phyloP scores from a whole-genome alignment of 1,139 yeast genomes.

The Martiniozyma asiatica region DNA sequence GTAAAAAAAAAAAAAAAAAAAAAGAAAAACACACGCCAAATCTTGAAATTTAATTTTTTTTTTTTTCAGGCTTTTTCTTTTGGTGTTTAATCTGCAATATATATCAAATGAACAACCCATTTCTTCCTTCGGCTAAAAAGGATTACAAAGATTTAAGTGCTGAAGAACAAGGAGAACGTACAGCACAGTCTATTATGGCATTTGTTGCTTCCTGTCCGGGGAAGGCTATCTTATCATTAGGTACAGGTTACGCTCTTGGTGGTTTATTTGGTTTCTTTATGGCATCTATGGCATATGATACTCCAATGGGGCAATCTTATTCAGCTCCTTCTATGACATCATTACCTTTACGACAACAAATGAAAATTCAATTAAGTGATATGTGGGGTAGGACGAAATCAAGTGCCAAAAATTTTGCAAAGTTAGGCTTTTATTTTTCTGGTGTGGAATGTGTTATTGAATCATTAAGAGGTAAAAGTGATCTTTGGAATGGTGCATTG shows the following conservation, averaged over 20 bases:
- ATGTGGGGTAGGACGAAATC: constrained; percentile 82
- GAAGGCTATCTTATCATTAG: constrained; percentile 84
- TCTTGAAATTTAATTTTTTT: constrained; percentile 5
- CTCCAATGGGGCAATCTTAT: constrained; percentile 50
- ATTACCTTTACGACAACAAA: constrained; percentile 83
- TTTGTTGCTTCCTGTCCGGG: constrained; percentile 95
- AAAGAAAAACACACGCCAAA: not conserved
- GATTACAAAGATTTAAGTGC: constrained; percentile 64
- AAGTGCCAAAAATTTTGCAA: constrained; percentile 90
- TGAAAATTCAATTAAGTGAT: constrained; percentile 81
- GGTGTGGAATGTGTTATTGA: constrained; percentile 94
- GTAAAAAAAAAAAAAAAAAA: not conserved
- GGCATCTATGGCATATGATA: constrained; percentile 86
- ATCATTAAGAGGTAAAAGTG: constrained; percentile 78
- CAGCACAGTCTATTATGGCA: constrained; percentile 74
- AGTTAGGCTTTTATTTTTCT: constrained; percentile 83
- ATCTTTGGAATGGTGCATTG: constrained; percentile 78
- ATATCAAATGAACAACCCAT: constrained; percentile 22
- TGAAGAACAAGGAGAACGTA: constrained; percentile 87
- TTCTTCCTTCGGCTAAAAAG: constrained; percentile 27
- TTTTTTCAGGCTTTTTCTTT: no score
- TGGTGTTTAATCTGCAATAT: no score
- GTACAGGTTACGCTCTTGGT: constrained; percentile 88
- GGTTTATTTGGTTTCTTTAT: constrained; percentile 93
- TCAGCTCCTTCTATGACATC: constrained; percentile 36